A percentile compares a stretch with the other conserved stretches of the same genome.
Conservation (phyloP, 2,329 filamentous ascomycete genomes). For the Alternaria angustiovoidea region DNA sequence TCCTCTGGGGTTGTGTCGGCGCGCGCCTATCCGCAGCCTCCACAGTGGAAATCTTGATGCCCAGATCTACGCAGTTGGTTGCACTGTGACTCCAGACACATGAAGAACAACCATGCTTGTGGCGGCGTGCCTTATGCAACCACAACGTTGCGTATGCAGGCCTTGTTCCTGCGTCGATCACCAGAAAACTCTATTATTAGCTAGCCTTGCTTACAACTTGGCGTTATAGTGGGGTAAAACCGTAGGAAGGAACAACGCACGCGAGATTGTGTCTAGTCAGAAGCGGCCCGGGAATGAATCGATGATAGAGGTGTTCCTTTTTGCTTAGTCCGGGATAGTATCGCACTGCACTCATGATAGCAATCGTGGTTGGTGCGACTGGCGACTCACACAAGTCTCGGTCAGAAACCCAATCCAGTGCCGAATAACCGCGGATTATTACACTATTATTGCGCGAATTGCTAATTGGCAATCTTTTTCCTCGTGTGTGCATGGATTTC, state of each 20-base stretch:
- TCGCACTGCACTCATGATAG: not conserved
- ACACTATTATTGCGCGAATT: not conserved
- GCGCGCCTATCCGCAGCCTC: not conserved
- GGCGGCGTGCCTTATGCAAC: not conserved
- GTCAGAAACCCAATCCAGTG: not conserved
- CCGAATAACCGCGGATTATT: not conserved
- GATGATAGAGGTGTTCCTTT: not conserved
- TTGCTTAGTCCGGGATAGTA: not conserved
- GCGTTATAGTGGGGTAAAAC: constrained; percentile 1
- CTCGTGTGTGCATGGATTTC: not conserved
- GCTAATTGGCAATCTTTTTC: not conserved
- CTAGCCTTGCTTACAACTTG: constrained; percentile 3
- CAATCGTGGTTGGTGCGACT: not conserved
- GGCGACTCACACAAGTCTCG: not conserved
- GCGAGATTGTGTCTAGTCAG: not conserved
- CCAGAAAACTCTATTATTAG: constrained; percentile 10
- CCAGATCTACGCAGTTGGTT: not conserved
- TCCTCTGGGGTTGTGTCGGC: not conserved
- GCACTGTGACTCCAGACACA: not conserved
- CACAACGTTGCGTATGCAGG: not conserved
- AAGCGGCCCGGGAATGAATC: not conserved
- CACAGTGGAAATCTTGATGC: not conserved
- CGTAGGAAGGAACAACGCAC: not conserved
- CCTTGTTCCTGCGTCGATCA: constrained; percentile 5
- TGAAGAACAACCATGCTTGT: not conserved